A percentile compares a stretch with the other conserved stretches of the same genome.
phyloP scores from a whole-genome alignment of 2,329 filamentous ascomycete genomes.

The Triangularia verruculosa region DNA sequence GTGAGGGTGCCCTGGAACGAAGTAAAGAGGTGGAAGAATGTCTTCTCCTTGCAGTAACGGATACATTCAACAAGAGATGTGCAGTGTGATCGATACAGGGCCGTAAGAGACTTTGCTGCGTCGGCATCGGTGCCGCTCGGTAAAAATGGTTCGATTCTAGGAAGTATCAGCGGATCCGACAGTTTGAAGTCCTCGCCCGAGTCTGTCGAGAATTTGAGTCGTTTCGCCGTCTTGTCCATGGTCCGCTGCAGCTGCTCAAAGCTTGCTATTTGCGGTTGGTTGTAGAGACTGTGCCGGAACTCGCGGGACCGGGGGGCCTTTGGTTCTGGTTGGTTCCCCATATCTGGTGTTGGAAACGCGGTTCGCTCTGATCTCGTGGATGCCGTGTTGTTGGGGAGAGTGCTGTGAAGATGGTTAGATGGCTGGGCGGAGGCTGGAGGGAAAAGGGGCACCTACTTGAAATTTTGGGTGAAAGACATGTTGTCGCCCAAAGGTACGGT shows the following conservation, averaged over 20 bases:
- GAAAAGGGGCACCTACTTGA: conserved; percentile 43
- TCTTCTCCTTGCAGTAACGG: conserved; percentile 93
- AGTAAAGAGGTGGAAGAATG: conserved; percentile 90
- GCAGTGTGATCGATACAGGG: conserved; percentile 90
- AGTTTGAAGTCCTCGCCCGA: conserved; percentile 56
- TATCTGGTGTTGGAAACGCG: conserved; percentile 40
- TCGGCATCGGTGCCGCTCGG: conserved; percentile 81
- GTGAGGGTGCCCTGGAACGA: conserved; percentile 96
- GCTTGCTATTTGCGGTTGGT: conserved; percentile 53
- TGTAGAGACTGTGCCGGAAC: conserved; percentile 54
- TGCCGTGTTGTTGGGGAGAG: conserved; percentile 26
- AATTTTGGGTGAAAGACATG: conserved; percentile 45
- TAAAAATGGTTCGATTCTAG: conserved; percentile 79
- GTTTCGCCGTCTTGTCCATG: conserved; percentile 55
- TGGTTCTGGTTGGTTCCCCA: conserved; percentile 34
- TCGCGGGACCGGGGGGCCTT: conserved; percentile 31
- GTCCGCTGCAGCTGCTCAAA: conserved; percentile 59
- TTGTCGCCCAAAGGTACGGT: conserved; percentile 50
- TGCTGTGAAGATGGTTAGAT: conserved; percentile 33
- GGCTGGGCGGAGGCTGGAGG: background rate
- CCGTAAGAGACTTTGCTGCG: conserved; percentile 78
- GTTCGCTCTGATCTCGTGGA: conserved; percentile 32
- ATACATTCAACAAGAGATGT: conserved; percentile 95
- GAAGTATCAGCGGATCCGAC: conserved; percentile 72
- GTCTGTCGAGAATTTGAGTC: conserved; percentile 59